Evolutionary conservation across 495 filamentous ascomycete genomes (phyloP).

Genomic region (Pseudomonodictys pantanalensis): DNA sequence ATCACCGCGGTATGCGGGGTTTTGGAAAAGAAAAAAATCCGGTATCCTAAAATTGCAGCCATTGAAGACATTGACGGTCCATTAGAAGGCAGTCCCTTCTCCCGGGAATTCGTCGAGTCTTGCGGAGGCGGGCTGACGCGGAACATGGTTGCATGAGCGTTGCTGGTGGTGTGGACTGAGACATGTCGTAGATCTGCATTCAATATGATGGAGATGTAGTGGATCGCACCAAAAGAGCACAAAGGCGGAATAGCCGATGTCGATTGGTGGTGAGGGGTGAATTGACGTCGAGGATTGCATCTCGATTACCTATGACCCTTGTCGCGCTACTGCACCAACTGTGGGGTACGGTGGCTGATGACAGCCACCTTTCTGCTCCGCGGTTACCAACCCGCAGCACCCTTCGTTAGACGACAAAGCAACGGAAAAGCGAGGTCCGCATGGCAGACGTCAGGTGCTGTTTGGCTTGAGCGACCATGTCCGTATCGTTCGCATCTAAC

Average conservation of each 20-base stretch:
- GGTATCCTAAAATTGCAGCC: no score
- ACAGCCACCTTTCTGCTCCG: not conserved
- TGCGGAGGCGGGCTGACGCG: not conserved
- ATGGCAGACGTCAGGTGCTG: not conserved
- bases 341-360: constrained; percentile 1
- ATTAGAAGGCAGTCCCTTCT: not conserved
- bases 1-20: no score
- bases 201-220: not conserved
- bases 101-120: not conserved
- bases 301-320: constrained; percentile 1
- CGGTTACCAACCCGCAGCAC: not conserved
- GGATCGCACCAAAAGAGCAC: not conserved
- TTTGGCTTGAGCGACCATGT: not conserved
- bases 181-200: constrained; percentile 7
- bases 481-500: not conserved
- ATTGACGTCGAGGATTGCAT: constrained; percentile 12
- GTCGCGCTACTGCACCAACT: not conserved
- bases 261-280: constrained; percentile 10
- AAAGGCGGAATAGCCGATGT: not conserved
- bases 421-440: not conserved
- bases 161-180: not conserved
- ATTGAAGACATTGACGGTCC: no score
- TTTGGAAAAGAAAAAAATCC: no score
- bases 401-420: not conserved
- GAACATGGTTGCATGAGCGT: not conserved